A percentile compares a stretch with the other conserved stretches of the same genome.
Evolutionary conservation across 148 eudicot genomes (phyloP).

Genomic region (Chenopodium album): DNA sequence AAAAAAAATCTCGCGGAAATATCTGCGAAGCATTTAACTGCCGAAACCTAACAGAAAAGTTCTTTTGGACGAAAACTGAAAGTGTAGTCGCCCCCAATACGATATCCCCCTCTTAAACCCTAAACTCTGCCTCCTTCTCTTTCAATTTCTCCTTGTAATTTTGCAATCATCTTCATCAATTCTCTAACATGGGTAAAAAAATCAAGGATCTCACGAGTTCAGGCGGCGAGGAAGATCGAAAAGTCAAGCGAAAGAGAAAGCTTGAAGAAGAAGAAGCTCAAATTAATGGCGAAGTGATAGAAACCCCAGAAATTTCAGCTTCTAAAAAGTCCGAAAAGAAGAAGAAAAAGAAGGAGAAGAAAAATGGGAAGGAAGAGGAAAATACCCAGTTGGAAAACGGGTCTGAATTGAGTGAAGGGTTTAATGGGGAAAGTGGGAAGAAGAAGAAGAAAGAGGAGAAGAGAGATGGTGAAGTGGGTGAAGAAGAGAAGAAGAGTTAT

Average conservation of each 20-base stretch:
- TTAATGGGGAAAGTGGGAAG: constrained; percentile 14
- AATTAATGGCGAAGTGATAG: not conserved
- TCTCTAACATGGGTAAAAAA: constrained; percentile 23
- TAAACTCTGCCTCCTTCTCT: constrained; percentile 14
- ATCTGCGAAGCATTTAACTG: not conserved
- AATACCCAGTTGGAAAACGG: constrained; percentile 34
- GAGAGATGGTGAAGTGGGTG: constrained; percentile 17
- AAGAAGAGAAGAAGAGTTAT: constrained; percentile 44
- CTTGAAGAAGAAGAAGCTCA: constrained; percentile 27
- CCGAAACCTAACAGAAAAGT: constrained; percentile 18
- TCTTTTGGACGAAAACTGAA: constrained; percentile 23
- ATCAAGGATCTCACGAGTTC: constrained; percentile 12
- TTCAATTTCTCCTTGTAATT: not conserved
- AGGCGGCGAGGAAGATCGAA: constrained; percentile 31
- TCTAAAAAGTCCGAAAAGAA: constrained; percentile 33
- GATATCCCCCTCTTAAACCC: constrained; percentile 28
- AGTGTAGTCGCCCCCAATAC: constrained; percentile 13
- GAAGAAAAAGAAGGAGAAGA: constrained; percentile 42
- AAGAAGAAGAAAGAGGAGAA: constrained; percentile 32
- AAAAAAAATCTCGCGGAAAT: too few relatives aligned
- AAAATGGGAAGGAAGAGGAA: constrained; percentile 30
- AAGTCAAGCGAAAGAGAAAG: constrained; percentile 48
- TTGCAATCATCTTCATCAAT: not conserved
- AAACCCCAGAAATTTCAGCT: constrained; percentile 8
- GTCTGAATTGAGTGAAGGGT: constrained; percentile 19